Evolutionary conservation across 345 rosid genomes (phyloP), one percentile per base, ranked within the genome.

Genomic region (Eucalyptus marginata): DNA sequence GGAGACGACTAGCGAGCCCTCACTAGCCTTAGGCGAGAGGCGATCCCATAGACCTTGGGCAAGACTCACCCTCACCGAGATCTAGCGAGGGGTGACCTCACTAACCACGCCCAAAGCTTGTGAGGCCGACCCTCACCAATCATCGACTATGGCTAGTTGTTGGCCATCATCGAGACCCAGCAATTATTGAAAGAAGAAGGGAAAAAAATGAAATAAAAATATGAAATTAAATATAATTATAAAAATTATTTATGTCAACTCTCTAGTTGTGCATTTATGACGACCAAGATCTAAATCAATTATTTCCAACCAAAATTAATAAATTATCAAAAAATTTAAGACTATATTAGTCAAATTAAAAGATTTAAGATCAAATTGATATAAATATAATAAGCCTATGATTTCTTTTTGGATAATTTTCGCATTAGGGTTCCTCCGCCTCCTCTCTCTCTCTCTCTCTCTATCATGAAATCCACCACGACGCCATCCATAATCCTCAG

Each of bases 241-340:
- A 56, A 56, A 29, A 62, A 3, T 12, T 5, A 62, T 27, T 62
- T 29, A 62, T 6, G 16, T 6, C 4, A 62, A 27, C 2, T 12
- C 2, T 12, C 1, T 7, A 0, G 0, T 13, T 13, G 2, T 29
- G 4, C 1, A 3, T 7, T 2, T 12, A 59, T 6, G 4, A 59
- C 1, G 0, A 62, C 0, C 1, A 0, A 1, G 2, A 27, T 62
- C 33, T 6, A 62, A 6, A 25, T 58, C n/a, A 25, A 12, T 27
- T 0, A 62, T 29, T 62, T 62, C 8, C 16, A 6, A 6, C 1
- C 8, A 62, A 13, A 62, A 62, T 29, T 13, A 10, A 12, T 22
- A 24, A 56, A 4, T 0, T 56, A 0, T 56, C 6, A 10, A 10
- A 54, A 54, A 10, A 4, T 0, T 56, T 56, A 56, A 25, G 4